Evolutionary conservation across 1,284 basidiomycete species (phyloP).

Genomic region (Ganoderma leucocontextum): DNA sequence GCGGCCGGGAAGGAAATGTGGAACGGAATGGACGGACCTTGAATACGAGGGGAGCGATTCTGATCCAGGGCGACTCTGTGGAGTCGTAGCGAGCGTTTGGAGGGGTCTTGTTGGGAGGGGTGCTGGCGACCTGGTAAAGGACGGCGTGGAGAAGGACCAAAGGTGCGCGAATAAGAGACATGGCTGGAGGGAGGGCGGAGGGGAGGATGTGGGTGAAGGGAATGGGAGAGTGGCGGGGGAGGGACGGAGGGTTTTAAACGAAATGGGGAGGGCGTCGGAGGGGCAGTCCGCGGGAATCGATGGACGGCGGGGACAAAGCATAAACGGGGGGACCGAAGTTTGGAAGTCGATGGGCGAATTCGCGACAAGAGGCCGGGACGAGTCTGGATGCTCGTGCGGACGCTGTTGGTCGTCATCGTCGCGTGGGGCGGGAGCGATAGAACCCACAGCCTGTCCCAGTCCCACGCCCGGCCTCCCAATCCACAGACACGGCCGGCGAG

Average conservation of each 20-base stretch:
- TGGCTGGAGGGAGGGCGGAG: slow-evolving; percentile 11
- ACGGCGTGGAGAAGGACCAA: slow-evolving; percentile 59
- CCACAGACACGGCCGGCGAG: not conserved
- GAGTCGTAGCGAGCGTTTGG: slow-evolving; percentile 62
- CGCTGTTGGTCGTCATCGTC: slow-evolving; percentile 2
- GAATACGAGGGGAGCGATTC: slow-evolving; percentile 66
- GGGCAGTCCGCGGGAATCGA: not conserved
- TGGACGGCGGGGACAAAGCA: slow-evolving; percentile 1
- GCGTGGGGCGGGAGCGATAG: slow-evolving; percentile 9
- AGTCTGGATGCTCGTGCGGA: not conserved
- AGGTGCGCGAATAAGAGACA: slow-evolving; percentile 47
- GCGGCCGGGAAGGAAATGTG: not conserved
- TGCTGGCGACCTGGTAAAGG: slow-evolving; percentile 62
- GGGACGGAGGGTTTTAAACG: slow-evolving; percentile 4
- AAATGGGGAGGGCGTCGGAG: not conserved
- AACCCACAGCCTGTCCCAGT: not conserved
- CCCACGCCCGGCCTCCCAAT: not conserved
- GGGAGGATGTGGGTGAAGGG: slow-evolving; percentile 8
- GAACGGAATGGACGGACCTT: slow-evolving; percentile 48
- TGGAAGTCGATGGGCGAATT: not conserved
- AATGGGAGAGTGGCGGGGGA: not conserved
- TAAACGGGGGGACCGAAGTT: slow-evolving; percentile 3
- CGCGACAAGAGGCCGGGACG: slow-evolving; percentile 4
- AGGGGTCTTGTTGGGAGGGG: slow-evolving; percentile 66
- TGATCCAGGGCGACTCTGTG: slow-evolving; percentile 58